phyloP scores from a whole-genome alignment of 805 yeast species.

The Candida pseudoglaebosa region DNA sequence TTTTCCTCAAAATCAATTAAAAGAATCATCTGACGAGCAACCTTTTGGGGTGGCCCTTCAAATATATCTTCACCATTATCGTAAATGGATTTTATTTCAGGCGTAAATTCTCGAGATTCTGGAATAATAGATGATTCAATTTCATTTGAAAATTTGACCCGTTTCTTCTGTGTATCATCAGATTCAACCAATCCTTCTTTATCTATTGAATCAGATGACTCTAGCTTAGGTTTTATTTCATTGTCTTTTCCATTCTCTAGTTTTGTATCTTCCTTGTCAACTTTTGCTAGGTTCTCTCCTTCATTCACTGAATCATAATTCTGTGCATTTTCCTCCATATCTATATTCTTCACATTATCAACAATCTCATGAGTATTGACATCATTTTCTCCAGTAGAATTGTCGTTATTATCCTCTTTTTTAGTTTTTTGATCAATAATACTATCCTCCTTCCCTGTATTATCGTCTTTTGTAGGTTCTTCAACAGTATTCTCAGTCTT shows the following conservation, averaged over 20 bases:
- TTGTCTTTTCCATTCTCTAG: conserved; percentile 7
- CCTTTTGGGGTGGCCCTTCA: conserved; percentile 69
- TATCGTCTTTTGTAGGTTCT: too few relatives aligned
- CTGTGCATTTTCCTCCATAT: not conserved
- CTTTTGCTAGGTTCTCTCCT: conserved; percentile 5
- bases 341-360: not conserved
- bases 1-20: conserved; percentile 47
- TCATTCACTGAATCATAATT: not conserved
- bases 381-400: not conserved
- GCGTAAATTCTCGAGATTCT: conserved; percentile 8
- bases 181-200: conserved; percentile 1
- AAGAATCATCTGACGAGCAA: conserved; percentile 51
- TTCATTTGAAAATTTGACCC: conserved; percentile 23
- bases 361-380: not conserved
- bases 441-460: too few relatives aligned
- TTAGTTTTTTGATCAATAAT: too few relatives aligned
- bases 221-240: too few relatives aligned
- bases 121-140: conserved; percentile 6
- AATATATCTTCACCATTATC: conserved; percentile 23
- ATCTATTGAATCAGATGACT: not conserved
- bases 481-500: too few relatives aligned
- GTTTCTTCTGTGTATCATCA: conserved; percentile 10
- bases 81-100: conserved; percentile 3
- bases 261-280: conserved; percentile 9
- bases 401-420: too few relatives aligned